These are phyloP conservation scores for Alternaria ventricosa DNA, from an alignment of 2,329 filamentous ascomycete species.

Conservation along the genomic window DNA sequence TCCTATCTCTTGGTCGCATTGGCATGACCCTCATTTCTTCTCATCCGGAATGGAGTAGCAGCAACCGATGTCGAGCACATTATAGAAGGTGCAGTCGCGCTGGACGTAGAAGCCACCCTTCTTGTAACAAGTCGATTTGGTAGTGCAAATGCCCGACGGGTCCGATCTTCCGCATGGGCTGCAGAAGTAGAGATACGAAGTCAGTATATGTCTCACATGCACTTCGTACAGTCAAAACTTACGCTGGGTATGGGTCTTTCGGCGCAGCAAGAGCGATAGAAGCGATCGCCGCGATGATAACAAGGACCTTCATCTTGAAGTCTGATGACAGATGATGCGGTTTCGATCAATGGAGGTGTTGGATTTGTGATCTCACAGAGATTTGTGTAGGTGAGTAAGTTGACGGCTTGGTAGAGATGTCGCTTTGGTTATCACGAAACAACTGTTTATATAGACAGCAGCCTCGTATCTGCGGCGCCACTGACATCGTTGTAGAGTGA, in stretches of 20 bases:
- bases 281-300: conserved; percentile 20
- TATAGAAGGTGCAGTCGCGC: conserved; percentile 39
- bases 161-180: conserved; percentile 35
- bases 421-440: background rate
- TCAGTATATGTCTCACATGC: no score
- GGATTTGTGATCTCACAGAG: background rate
- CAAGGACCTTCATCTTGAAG: conserved; percentile 20
- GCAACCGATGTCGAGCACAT: conserved; percentile 39
- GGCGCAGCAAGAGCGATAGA: conserved; percentile 26
- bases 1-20: background rate
- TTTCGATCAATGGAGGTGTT: background rate
- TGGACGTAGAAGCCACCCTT: conserved; percentile 40
- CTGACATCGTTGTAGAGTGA: conserved; percentile 9
- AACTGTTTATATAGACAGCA: conserved; percentile 13
- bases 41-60: conserved; percentile 36
- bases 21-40: conserved; percentile 5
- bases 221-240: no score
- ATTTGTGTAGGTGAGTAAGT: background rate
- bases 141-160: conserved; percentile 38
- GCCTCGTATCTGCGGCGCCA: conserved; percentile 9
- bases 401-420: background rate
- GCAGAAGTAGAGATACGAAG: no score
- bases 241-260: conserved; percentile 37
- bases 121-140: conserved; percentile 30
- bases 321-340: background rate